Percentiles rank a stretch among this genome's conserved stretches.
phyloP scores from a whole-genome alignment of 2,329 filamentous ascomycete genomes.

The Trichoderma guizhouense region DNA sequence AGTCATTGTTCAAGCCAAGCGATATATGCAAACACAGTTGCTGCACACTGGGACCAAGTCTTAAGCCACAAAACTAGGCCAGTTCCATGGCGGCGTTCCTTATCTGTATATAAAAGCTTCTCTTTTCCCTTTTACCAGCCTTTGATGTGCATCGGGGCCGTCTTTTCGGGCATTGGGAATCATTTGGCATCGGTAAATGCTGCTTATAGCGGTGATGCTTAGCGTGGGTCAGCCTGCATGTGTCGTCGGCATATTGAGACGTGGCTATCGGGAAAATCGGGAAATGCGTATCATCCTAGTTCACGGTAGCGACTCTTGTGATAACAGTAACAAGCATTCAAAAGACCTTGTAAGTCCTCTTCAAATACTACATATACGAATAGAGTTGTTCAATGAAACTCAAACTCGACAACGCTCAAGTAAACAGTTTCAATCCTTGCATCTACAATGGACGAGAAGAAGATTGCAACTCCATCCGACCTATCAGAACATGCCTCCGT shows the following conservation, averaged over 20 bases:
- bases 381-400: neutral
- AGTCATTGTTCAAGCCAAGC: neutral
- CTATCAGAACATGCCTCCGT: neutral
- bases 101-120: constrained; percentile 12
- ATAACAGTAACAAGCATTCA: neutral
- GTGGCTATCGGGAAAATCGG: neutral
- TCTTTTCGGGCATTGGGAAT: neutral
- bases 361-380: neutral
- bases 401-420: neutral
- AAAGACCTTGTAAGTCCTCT: constrained; percentile 4
- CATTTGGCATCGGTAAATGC: neutral
- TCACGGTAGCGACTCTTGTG: neutral
- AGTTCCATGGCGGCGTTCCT: neutral
- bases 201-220: neutral
- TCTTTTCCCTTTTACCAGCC: neutral
- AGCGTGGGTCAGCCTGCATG: neutral
- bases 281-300: neutral
- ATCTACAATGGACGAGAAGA: constrained; percentile 3
- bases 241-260: neutral
- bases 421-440: neutral
- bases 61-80: constrained; percentile 1
- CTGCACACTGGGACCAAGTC: neutral
- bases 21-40: neutral
- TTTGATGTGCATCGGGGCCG: neutral
- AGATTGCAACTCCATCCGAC: neutral